Base-by-base conservation (phyloP, 2,329 filamentous ascomycete genomes). In the Apiospora marii region DNA sequence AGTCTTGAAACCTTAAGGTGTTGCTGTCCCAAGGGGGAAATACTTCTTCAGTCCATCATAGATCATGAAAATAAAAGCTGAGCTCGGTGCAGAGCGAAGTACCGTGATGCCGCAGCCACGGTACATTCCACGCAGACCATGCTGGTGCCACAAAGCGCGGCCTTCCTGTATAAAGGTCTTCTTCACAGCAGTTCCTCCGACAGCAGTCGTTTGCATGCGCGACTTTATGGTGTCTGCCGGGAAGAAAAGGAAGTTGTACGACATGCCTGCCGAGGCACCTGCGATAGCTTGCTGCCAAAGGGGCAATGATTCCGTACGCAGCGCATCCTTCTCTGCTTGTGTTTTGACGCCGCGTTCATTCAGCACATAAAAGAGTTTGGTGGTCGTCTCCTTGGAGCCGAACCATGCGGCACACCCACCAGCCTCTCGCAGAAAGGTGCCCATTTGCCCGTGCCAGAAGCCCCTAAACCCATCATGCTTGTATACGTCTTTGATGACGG, bases 161-260 rank as follows among this genome's bases (percentile, higher is more conserved):
- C 92, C 91, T 73, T 97, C 94, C 49, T 88, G 85, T 84, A 87
- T 89, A 79, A 99, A 98, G 0, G 91, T 92, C 58, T 88, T 88
- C 71, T 84, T 83, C 43, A 24, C 73, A 2, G 85, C 85, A 30
- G 85, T 83, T 12, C 86, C 85, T 44, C 88, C 89, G 61, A 94
- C 86, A 6, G 95, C 92, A 70, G 93, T 89, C 0, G 96, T 99
- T 84, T 99, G 96, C 92, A 99, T 98, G 68, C 96, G 91, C 24
- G 94, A 97, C 85, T 99, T 99, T 85, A 99, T 93, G 0, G 96
- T 99, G 81, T 99, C 96, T 69, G 96, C 96, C 0, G 96, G 96
- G 81, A 96, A 99, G 86, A 98, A 98, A 30, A 97, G 85, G 81
- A 98, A 98, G 82, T 99, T 99, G 85, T 99, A 99, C 48, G 91